Evolutionary conservation across 139 green algal genomes (phyloP).

Genomic region (Chloropicon primus): DNA sequence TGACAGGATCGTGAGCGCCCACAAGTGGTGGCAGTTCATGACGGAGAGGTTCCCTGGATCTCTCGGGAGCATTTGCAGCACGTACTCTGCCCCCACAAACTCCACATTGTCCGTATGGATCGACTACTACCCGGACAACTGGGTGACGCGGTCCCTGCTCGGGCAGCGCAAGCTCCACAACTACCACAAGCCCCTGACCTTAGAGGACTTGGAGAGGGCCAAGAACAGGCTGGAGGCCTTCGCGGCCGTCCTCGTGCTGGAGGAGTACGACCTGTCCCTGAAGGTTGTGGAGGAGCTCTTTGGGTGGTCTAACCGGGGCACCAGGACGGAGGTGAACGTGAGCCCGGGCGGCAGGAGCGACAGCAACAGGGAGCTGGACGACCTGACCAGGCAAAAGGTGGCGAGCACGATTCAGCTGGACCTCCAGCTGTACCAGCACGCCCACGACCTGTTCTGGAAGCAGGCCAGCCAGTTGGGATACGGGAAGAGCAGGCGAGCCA

Average conservation of each 20-base stretch:
- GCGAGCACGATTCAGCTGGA: not conserved
- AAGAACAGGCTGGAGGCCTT: not conserved
- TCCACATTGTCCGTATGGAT: slow-evolving; percentile 2
- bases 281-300: not conserved
- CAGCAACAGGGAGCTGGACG: not conserved
- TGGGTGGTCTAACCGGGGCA: not conserved
- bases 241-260: not conserved
- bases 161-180: not conserved
- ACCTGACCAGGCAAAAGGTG: not conserved
- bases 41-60: not conserved
- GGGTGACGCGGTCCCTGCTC: not conserved
- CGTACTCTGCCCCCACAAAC: not conserved
- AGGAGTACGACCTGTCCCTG: not conserved
- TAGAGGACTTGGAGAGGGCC: not conserved
- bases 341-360: not conserved
- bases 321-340: not conserved
- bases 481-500: not conserved
- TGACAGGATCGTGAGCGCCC: not conserved
- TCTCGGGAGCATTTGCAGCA: not conserved
- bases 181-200: not conserved
- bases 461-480: not conserved
- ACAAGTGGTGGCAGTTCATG: slow-evolving; percentile 6
- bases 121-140: slow-evolving; percentile 12
- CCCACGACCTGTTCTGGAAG: not conserved
- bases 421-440: not conserved